Percentiles rank a stretch among this genome's conserved stretches.
Evolutionary conservation across 805 yeast species (phyloP).

Genomic region (Teunomyces gatunensis): DNA sequence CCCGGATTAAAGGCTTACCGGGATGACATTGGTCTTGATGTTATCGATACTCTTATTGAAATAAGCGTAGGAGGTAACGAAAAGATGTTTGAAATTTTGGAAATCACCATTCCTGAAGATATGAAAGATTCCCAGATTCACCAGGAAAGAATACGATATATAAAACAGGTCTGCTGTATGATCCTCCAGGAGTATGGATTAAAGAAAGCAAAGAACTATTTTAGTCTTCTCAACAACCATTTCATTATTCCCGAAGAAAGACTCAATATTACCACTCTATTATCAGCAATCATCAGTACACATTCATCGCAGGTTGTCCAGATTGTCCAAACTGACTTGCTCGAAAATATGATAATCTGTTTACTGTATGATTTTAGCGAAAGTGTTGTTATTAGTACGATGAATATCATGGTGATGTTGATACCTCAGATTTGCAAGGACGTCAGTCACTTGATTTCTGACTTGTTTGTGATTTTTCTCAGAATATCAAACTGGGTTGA

Average conservation of each 20-base stretch:
- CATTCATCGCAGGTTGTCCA: conserved; percentile 23
- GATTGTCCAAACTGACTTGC: conserved; percentile 34
- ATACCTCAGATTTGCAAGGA: conserved; percentile 44
- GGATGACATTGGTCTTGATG: conserved; percentile 16
- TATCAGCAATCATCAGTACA: conserved; percentile 31
- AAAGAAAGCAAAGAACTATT: conserved; percentile 34
- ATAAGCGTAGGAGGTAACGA: conserved; percentile 22
- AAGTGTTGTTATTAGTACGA: conserved; percentile 35
- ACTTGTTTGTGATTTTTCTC: conserved; percentile 43
- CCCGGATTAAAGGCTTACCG: conserved; percentile 16
- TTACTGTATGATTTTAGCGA: conserved; percentile 42
- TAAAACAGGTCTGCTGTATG: conserved; percentile 41
- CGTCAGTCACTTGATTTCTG: conserved; percentile 33
- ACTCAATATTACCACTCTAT: conserved; percentile 35
- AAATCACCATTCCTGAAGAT: conserved; percentile 11
- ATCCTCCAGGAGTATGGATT: conserved; percentile 44
- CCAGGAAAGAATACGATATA: conserved; percentile 50
- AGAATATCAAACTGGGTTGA: conserved; percentile 33
- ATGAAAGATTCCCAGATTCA: conserved; percentile 29
- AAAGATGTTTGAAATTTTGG: conserved; percentile 15
- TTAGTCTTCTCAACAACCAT: conserved; percentile 33
- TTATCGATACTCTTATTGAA: conserved; percentile 23
- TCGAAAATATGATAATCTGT: conserved; percentile 36
- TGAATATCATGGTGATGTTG: conserved; percentile 30
- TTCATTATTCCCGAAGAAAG: conserved; percentile 34